Conservation (phyloP, 768 basidiomycete species). For the Clavulina sp. region DNA sequence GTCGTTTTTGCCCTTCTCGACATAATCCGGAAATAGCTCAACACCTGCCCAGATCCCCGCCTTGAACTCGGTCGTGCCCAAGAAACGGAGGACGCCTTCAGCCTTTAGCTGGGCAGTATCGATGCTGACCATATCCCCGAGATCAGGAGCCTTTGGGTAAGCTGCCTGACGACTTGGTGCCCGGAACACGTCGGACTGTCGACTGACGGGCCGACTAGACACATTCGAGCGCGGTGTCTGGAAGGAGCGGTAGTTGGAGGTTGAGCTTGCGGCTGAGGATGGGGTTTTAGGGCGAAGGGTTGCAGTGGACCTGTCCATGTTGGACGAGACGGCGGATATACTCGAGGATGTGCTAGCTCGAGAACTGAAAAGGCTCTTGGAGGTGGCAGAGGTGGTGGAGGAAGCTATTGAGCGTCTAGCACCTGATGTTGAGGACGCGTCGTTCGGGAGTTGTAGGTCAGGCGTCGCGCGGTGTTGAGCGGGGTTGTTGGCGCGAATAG, state of each 20-base stretch:
- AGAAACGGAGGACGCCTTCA: slow-evolving; percentile 63
- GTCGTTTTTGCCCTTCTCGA: slow-evolving; percentile 89
- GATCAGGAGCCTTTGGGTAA: slow-evolving; percentile 18
- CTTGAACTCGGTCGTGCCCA: slow-evolving; percentile 81
- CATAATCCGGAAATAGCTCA: slow-evolving; percentile 68
- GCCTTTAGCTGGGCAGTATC: slow-evolving; percentile 79
- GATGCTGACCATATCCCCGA: slow-evolving; percentile 72
- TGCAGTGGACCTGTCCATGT: slow-evolving; percentile 20
- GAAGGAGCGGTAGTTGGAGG: neutral
- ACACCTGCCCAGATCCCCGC: slow-evolving; percentile 87
- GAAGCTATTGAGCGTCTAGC: neutral
- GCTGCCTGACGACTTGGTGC: slow-evolving; percentile 22
- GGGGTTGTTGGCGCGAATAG: slow-evolving; percentile 66
- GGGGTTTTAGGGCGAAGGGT: slow-evolving; percentile 33
- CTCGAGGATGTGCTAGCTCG: slow-evolving; percentile 44
- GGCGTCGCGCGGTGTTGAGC: slow-evolving; percentile 36
- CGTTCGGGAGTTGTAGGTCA: neutral
- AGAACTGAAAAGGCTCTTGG: slow-evolving; percentile 28
- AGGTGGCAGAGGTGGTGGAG: slow-evolving; percentile 7
- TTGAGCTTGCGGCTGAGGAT: slow-evolving; percentile 10
- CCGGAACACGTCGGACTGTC: slow-evolving; percentile 42
- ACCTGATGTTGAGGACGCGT: neutral
- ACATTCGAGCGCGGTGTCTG: slow-evolving; percentile 7
- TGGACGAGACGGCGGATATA: slow-evolving; percentile 31
- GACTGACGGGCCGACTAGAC: slow-evolving; percentile 35